Evolutionary conservation across 23 red algal genomes (phyloP).

Genomic region (Cyanidioschyzon merolae): DNA sequence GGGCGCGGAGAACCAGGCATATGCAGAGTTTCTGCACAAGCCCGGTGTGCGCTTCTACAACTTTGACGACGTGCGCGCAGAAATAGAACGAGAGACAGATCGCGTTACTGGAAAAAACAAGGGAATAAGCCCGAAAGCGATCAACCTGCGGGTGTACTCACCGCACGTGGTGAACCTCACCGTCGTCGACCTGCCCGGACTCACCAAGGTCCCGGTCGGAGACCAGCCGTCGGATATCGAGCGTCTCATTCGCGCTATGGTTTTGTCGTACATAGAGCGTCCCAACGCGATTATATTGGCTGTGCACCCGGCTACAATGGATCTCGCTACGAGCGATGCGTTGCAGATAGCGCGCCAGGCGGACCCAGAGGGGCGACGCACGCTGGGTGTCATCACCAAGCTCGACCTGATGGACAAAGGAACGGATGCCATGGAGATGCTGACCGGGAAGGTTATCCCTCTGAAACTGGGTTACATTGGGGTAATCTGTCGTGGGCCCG

Average conservation of each 20-base stretch:
- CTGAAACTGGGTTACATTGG: slow-evolving; percentile 89
- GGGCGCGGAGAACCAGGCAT: slow-evolving; percentile 27
- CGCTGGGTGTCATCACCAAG: slow-evolving; percentile 95
- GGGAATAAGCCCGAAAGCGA: slow-evolving; percentile 61
- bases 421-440: slow-evolving; percentile 92
- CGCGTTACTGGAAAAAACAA: slow-evolving; percentile 78
- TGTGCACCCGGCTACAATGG: slow-evolving; percentile 89
- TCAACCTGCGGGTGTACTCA: slow-evolving; percentile 91
- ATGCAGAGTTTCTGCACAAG: slow-evolving; percentile 73
- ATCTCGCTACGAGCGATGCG: slow-evolving; percentile 90
- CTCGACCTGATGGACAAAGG: slow-evolving; percentile 97
- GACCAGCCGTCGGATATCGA: slow-evolving; percentile 96
- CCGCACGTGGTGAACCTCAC: slow-evolving; percentile 88
- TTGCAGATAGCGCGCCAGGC: slow-evolving; percentile 82
- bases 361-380: slow-evolving; percentile 73
- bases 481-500: slow-evolving; percentile 73
- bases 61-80: slow-evolving; percentile 58
- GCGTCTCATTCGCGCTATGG: slow-evolving; percentile 77
- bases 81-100: slow-evolving; percentile 74
- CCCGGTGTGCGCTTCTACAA: slow-evolving; percentile 52
- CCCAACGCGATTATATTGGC: slow-evolving; percentile 85
- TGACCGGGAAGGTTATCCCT: slow-evolving; percentile 56
- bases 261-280: slow-evolving; percentile 82
- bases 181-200: slow-evolving; percentile 84
- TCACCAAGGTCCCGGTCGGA: slow-evolving; percentile 96